Percentiles rank a stretch among this genome's conserved stretches.
These are phyloP conservation scores for Naegleria lovaniensis DNA, from an alignment of 208 protist species.

Conservation along the genomic window DNA sequence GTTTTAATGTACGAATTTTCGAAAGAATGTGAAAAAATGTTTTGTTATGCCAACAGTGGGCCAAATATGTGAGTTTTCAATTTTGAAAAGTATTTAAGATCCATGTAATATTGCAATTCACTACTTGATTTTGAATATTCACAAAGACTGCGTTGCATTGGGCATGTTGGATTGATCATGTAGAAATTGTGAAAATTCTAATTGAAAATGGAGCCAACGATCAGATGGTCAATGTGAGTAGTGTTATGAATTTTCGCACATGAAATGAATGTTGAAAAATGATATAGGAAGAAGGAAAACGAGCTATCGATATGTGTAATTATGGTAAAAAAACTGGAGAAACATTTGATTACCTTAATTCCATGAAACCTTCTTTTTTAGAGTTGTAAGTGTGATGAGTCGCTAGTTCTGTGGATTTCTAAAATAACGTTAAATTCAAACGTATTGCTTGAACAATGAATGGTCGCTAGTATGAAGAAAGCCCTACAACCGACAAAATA, in stretches of 20 bases:
- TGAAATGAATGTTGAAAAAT: too few species aligned
- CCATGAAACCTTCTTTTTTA: too few species aligned
- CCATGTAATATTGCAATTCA: too few species aligned
- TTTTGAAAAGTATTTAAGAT: too few species aligned
- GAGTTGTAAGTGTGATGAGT: neutral
- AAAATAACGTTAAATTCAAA: too few species aligned
- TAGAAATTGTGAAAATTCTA: neutral
- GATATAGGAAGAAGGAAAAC: neutral
- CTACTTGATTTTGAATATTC: neutral
- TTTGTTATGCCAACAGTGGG: neutral
- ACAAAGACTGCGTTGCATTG: neutral
- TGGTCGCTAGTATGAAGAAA: too few species aligned
- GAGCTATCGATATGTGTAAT: neutral
- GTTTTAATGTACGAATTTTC: neutral
- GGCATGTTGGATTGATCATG: neutral
- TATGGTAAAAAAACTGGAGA: too few species aligned
- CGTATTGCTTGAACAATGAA: too few species aligned
- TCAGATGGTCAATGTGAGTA: neutral
- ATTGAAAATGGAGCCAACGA: neutral
- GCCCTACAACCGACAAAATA: neutral
- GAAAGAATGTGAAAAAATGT: too few species aligned
- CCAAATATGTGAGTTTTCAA: neutral
- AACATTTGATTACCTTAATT: too few species aligned
- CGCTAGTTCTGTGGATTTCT: too few species aligned
- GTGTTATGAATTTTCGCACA: too few species aligned